phyloP scores from a whole-genome alignment of 495 filamentous ascomycete species.

The Staphylotrichum tortipilum region DNA sequence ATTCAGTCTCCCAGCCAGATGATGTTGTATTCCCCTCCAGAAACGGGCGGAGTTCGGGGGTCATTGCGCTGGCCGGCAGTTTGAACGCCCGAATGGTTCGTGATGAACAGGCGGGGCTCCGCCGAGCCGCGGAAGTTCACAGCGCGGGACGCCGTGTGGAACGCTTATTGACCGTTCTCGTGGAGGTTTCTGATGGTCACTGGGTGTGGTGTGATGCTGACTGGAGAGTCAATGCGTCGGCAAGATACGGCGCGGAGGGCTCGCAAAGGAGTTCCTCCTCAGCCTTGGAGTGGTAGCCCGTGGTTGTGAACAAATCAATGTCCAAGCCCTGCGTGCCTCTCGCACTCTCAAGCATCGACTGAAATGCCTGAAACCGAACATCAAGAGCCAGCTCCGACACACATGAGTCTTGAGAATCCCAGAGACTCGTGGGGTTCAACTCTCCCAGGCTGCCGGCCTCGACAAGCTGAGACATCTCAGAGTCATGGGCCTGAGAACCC shows the following conservation, averaged over 20 bases:
- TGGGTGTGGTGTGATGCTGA: neutral
- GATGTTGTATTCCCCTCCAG: slow-evolving; percentile 3
- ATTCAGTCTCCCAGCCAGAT: slow-evolving; percentile 3
- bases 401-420: slow-evolving; percentile 22
- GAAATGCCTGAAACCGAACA: slow-evolving; percentile 24
- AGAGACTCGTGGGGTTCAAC: slow-evolving; percentile 4
- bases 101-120: too few relatives aligned
- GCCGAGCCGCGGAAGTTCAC: too few relatives aligned
- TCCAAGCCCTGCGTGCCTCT: slow-evolving; percentile 9
- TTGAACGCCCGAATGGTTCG: neutral
- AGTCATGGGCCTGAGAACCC: too few relatives aligned
- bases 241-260: neutral
- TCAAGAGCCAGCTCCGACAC: slow-evolving; percentile 25
- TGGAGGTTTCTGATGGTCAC: too few relatives aligned
- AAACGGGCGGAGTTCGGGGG: neutral
- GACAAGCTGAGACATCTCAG: neutral
- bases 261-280: slow-evolving; percentile 26
- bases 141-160: too few relatives aligned
- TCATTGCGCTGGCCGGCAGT: slow-evolving; percentile 5
- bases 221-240: neutral
- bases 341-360: slow-evolving; percentile 20
- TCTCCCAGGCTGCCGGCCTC: neutral
- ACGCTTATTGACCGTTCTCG: neutral
- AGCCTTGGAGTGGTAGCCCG: slow-evolving; percentile 26
- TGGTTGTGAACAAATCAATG: slow-evolving; percentile 31